These are phyloP conservation scores for Cystofilobasidium capitatum DNA, from an alignment of 768 basidiomycete genomes.

Conservation along the genomic window DNA sequence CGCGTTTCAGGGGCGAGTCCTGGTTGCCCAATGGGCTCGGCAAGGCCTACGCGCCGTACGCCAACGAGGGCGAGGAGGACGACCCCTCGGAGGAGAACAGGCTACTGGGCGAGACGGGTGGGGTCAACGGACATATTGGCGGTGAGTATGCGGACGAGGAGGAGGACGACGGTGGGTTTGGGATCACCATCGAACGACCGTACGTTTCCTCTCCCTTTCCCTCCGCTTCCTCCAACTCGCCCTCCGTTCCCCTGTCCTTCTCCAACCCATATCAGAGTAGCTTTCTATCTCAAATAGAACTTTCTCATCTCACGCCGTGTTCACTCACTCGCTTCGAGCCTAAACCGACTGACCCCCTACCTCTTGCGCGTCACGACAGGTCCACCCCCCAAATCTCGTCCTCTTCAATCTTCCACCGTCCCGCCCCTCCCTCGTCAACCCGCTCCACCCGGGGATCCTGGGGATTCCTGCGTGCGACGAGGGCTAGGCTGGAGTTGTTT, in stretches of 20 bases:
- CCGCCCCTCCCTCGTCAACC: constrained; percentile 27
- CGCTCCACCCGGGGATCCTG: constrained; percentile 14
- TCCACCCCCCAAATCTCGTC: constrained; percentile 22
- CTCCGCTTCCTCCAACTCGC: constrained; percentile 1
- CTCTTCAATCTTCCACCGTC: constrained; percentile 10
- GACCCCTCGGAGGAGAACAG: constrained; percentile 42
- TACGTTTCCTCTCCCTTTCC: constrained; percentile 5
- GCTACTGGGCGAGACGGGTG: constrained; percentile 38
- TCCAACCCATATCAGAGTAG: too few relatives aligned
- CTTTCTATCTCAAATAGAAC: too few relatives aligned
- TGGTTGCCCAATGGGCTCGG: neutral
- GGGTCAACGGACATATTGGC: constrained; percentile 51
- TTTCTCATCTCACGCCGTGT: too few relatives aligned
- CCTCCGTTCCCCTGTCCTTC: neutral
- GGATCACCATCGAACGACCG: constrained; percentile 19
- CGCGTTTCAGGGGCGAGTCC: neutral
- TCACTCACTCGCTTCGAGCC: neutral
- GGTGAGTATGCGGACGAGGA: constrained; percentile 40
- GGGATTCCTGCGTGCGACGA: constrained; percentile 22
- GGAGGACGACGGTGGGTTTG: constrained; percentile 8
- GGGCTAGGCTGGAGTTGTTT: constrained; percentile 33
- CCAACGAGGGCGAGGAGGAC: constrained; percentile 23
- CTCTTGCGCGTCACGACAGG: too few relatives aligned
- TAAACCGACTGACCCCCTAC: too few relatives aligned
- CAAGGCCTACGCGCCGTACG: constrained; percentile 12